These are phyloP conservation scores for Alternaria atra DNA, from an alignment of 2,329 filamentous ascomycete genomes.

Conservation along the genomic window DNA sequence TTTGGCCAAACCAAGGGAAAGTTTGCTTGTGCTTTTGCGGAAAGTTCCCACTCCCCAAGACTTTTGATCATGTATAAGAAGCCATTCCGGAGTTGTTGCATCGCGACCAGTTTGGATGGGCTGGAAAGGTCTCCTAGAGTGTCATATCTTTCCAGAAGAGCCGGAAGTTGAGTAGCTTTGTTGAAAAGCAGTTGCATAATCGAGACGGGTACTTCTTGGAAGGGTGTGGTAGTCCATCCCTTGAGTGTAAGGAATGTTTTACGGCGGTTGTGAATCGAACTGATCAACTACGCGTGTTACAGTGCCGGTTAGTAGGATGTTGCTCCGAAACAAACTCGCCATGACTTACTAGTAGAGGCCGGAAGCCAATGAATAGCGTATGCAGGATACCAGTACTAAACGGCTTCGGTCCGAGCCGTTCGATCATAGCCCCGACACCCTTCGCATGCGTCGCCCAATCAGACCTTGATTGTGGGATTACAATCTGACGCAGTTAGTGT, in stretches of 20 bases:
- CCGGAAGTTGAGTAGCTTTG: not conserved
- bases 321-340: not conserved
- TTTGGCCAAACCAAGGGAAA: not conserved
- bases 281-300: not conserved
- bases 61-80: not conserved
- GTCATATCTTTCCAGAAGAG: not conserved
- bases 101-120: not conserved
- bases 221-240: not conserved
- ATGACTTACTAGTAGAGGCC: not conserved
- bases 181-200: not conserved
- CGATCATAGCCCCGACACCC: constrained; percentile 10
- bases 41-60: not conserved
- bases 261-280: not conserved
- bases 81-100: not conserved
- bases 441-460: constrained; percentile 14
- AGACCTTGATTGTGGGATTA: not conserved
- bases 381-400: constrained; percentile 11
- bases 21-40: not conserved
- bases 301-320: too few relatives aligned
- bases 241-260: not conserved
- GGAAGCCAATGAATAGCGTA: not conserved
- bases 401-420: constrained; percentile 8
- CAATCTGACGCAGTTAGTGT: not conserved
- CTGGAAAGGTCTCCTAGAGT: not conserved
- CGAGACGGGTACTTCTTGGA: not conserved